These are phyloP conservation scores for Leccinum longicurvipes DNA, from an alignment of 768 basidiomycete species.

Conservation along the genomic window DNA sequence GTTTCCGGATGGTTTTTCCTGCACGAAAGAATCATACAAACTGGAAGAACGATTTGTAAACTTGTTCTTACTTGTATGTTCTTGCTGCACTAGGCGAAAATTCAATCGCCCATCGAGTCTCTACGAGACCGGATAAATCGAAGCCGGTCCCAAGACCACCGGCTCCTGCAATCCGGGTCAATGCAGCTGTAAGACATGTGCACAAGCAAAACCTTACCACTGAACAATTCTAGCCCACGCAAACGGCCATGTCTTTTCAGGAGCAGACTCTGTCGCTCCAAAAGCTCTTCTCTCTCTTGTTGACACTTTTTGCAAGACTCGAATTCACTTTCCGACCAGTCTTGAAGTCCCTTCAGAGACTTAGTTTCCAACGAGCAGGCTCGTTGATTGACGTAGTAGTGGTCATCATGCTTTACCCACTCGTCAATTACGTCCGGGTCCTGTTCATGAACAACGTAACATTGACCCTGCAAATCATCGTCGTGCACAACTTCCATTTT, in stretches of 20 bases:
- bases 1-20: conserved; percentile 63
- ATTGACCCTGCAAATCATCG: conserved; percentile 50
- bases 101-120: conserved; percentile 70
- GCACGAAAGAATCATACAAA: conserved; percentile 2
- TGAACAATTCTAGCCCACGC: conserved; percentile 64
- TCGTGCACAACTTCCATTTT: conserved; percentile 26
- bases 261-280: conserved; percentile 32
- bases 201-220: conserved; percentile 41
- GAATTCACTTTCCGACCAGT: conserved; percentile 31
- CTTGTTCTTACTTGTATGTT: conserved; percentile 52
- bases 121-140: conserved; percentile 55
- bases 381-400: conserved; percentile 51
- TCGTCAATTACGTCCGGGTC: conserved; percentile 30
- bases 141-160: conserved; percentile 73
- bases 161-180: conserved; percentile 46
- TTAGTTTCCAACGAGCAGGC: conserved; percentile 17
- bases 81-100: conserved; percentile 58
- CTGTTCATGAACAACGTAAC: conserved; percentile 42
- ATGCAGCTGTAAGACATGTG: background rate
- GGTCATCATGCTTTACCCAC: conserved; percentile 53
- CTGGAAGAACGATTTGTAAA: background rate
- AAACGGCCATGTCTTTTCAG: conserved; percentile 42
- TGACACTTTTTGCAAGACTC: conserved; percentile 41
- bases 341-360: conserved; percentile 20
- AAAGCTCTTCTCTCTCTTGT: conserved; percentile 27